Conservation (phyloP, 306 rosid genomes). For the Prunus mume region DNA sequence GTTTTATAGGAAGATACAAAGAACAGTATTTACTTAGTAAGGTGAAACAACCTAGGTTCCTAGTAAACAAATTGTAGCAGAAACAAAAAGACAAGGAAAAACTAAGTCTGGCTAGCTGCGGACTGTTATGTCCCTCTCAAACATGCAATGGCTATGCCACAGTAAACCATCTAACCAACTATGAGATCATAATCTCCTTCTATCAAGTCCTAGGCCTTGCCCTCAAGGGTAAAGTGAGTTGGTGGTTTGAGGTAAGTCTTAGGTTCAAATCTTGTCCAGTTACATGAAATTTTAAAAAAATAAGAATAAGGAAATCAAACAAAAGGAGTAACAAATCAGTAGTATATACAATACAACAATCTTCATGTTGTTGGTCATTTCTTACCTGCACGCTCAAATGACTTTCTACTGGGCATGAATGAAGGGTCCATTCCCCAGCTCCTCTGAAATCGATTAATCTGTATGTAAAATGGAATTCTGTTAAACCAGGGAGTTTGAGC, state of each 20-base stretch:
- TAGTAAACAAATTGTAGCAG: background rate
- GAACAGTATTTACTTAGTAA: background rate
- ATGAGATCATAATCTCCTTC: background rate
- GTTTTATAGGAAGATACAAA: background rate
- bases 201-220: background rate
- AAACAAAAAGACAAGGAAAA: background rate
- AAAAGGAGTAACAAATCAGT: background rate
- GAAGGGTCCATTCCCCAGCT: slow-evolving; percentile 96
- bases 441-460: slow-evolving; percentile 79
- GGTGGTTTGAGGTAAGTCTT: background rate
- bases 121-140: background rate
- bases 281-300: background rate
- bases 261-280: background rate
- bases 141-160: background rate
- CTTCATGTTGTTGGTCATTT: background rate
- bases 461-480: slow-evolving; percentile 21
- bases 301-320: too few species aligned
- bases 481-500: background rate
- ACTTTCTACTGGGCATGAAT: slow-evolving; percentile 88
- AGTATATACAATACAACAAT: background rate
- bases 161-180: background rate
- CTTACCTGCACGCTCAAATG: slow-evolving; percentile 93
- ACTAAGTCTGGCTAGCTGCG: background rate
- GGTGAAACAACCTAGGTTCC: too few species aligned
- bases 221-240: background rate